phyloP scores from a whole-genome alignment of 129 eudicot genomes.

The Centaurea solstitialis region DNA sequence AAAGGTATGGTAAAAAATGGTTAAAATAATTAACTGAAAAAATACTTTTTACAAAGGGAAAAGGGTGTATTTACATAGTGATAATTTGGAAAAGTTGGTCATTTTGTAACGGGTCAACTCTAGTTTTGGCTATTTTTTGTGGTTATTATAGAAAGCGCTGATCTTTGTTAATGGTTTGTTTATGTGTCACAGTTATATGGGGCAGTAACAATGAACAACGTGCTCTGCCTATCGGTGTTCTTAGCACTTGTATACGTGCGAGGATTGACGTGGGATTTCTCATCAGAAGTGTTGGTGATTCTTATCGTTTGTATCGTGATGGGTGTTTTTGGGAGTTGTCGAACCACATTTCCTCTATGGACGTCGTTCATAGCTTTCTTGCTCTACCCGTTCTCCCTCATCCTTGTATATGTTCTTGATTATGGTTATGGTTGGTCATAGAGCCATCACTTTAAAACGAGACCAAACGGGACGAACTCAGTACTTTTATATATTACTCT shows the following conservation, averaged over 20 bases:
- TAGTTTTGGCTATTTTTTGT: background rate
- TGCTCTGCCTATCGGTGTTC: slow-evolving; percentile 77
- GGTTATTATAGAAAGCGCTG: background rate
- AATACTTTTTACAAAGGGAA: no score
- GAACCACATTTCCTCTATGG: slow-evolving; percentile 91
- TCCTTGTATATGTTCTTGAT: slow-evolving; percentile 85
- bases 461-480: background rate
- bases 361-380: slow-evolving; percentile 69
- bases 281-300: slow-evolving; percentile 79
- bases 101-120: no score
- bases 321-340: slow-evolving; percentile 76
- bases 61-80: background rate
- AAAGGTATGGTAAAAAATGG: no score
- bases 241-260: slow-evolving; percentile 75
- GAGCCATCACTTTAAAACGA: background rate
- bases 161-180: slow-evolving; percentile 6
- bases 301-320: slow-evolving; percentile 72
- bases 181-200: slow-evolving; percentile 66
- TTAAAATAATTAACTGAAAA: no score
- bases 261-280: slow-evolving; percentile 84
- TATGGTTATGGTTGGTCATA: slow-evolving; percentile 81
- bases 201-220: slow-evolving; percentile 87
- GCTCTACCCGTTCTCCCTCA: slow-evolving; percentile 79
- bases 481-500: background rate
- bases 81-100: no score